Evolutionary conservation across 305 asterid species (phyloP).

Genomic region (Fraxinus xanthoxyloides): DNA sequence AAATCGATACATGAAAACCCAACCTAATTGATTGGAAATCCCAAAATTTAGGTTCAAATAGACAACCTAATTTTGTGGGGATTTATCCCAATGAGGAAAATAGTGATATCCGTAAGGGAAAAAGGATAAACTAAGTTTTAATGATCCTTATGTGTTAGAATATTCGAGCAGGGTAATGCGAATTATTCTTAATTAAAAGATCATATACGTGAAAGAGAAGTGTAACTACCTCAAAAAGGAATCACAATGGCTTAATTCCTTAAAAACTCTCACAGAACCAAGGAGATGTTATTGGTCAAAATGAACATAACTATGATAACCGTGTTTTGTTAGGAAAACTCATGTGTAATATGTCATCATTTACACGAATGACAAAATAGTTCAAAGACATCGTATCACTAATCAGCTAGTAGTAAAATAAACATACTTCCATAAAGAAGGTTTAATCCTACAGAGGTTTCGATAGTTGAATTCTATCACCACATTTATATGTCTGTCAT

Average conservation of each 20-base stretch:
- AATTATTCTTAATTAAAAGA: neutral
- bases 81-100: neutral
- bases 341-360: neutral
- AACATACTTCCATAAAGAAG: neutral
- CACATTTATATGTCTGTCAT: neutral
- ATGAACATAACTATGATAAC: neutral
- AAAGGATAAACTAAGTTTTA: neutral
- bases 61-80: neutral
- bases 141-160: neutral
- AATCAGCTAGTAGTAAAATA: neutral
- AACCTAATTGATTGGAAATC: neutral
- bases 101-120: no score
- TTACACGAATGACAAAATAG: neutral
- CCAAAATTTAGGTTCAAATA: neutral
- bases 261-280: neutral
- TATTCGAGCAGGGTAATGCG: neutral
- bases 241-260: neutral
- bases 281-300: no score
- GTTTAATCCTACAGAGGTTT: no score
- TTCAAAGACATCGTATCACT: neutral
- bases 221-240: neutral
- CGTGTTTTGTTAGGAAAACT: neutral
- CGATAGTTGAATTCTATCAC: neutral
- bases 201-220: neutral
- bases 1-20: neutral